These are phyloP conservation scores for Achaetomiella virescens DNA, from an alignment of 495 filamentous ascomycete genomes.

Conservation along the genomic window DNA sequence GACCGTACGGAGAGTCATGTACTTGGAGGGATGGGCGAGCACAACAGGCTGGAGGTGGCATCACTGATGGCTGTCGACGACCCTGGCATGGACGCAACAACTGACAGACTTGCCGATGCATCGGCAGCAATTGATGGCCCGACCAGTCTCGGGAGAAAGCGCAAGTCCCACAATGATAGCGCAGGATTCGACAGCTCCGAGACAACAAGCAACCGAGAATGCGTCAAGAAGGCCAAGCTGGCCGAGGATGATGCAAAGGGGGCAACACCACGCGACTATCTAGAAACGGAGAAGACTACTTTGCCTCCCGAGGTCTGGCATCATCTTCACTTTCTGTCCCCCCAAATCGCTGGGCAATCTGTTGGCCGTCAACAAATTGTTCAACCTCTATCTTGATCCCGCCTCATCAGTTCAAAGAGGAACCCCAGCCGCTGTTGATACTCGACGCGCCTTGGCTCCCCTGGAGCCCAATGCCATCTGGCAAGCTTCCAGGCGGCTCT, in stretches of 20 bases:
- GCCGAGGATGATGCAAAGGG: conserved; percentile 10
- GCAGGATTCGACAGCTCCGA: neutral
- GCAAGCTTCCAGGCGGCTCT: conserved; percentile 50
- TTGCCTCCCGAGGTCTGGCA: conserved; percentile 51
- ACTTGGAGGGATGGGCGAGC: neutral
- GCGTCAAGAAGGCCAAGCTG: conserved; percentile 36
- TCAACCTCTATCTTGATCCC: conserved; percentile 48
- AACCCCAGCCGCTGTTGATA: conserved; percentile 19
- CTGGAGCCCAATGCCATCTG: conserved; percentile 52
- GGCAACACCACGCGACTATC: conserved; percentile 4
- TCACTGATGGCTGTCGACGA: neutral
- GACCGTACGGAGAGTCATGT: neutral
- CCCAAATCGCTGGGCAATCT: conserved; percentile 45
- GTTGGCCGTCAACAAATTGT: conserved; percentile 46
- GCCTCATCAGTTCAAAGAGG: conserved; percentile 25
- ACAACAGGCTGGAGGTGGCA: neutral
- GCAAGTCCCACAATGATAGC: conserved; percentile 26
- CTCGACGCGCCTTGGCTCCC: conserved; percentile 15
- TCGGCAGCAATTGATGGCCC: conserved; percentile 5
- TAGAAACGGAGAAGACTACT: conserved; percentile 31
- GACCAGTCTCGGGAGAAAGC: conserved; percentile 30
- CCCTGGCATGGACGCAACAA: neutral
- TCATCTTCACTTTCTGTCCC: conserved; percentile 48
- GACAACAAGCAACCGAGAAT: neutral
- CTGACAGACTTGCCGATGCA: neutral